Evolutionary conservation across 352 stramenopile species (phyloP).

Genomic region (Globisporangium radiosum): DNA sequence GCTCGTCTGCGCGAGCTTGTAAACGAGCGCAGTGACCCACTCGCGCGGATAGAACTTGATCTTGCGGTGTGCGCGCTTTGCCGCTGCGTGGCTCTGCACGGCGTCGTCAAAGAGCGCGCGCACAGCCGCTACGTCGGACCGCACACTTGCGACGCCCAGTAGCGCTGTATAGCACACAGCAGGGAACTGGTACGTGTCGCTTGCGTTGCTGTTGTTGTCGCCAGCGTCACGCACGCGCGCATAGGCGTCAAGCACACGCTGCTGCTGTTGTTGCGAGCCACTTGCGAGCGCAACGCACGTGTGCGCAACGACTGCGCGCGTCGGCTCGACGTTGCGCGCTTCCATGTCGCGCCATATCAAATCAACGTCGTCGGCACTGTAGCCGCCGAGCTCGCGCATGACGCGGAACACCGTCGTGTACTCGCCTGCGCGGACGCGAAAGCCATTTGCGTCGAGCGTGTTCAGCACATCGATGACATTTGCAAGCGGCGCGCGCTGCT

Average conservation of each 20-base stretch:
- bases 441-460: conserved; percentile 19
- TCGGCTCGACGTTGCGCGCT: conserved; percentile 22
- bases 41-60: conserved; percentile 17
- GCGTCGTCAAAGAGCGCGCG: conserved; percentile 22
- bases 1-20: conserved; percentile 8
- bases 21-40: conserved; percentile 20
- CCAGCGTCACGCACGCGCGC: neutral
- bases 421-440: conserved; percentile 24
- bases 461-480: conserved; percentile 31
- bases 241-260: conserved; percentile 22
- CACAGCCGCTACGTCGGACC: conserved; percentile 11
- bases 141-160: conserved; percentile 8
- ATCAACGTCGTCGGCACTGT: conserved; percentile 28
- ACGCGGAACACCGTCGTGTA: conserved; percentile 32
- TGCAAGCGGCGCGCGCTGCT: conserved; percentile 17
- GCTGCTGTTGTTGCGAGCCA: conserved; percentile 12
- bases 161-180: conserved; percentile 18
- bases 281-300: conserved; percentile 20
- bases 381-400: conserved; percentile 31
- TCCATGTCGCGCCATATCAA: conserved; percentile 38
- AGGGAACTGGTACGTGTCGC: conserved; percentile 16
- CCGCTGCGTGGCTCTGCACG: conserved; percentile 5
- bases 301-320: conserved; percentile 26
- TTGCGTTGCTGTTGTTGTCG: neutral
- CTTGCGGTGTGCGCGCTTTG: conserved; percentile 2